Conservation (phyloP, 768 basidiomycete genomes). For the Lactarius pseudohatsudake region DNA sequence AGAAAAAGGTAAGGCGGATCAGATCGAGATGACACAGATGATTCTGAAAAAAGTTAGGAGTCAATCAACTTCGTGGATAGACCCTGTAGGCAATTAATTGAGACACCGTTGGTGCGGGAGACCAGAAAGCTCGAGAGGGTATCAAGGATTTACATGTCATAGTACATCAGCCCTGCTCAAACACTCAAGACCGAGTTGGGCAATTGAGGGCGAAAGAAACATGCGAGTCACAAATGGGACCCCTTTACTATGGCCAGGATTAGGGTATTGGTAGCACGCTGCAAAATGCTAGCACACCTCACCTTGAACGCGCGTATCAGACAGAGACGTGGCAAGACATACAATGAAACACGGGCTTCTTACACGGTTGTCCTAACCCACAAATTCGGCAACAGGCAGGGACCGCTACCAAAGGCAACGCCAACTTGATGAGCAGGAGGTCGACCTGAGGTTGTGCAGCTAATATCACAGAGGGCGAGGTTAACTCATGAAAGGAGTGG, state of each 20-base stretch:
- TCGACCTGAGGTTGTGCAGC: background rate
- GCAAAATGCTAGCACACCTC: background rate
- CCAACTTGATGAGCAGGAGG: background rate
- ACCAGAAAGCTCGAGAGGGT: background rate
- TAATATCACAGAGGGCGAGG: background rate
- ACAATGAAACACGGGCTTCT: background rate
- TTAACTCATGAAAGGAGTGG: no score
- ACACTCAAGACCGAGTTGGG: no score
- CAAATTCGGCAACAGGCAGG: background rate
- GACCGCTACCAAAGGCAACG: no score
- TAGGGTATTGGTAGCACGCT: background rate
- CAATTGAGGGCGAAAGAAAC: no score
- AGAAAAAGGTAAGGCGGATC: background rate
- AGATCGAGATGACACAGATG: no score
- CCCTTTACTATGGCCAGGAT: no score
- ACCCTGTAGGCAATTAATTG: background rate
- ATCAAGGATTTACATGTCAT: background rate
- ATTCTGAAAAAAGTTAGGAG: background rate
- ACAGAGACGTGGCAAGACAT: background rate
- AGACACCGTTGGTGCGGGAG: background rate
- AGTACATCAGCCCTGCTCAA: no score
- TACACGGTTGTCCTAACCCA: background rate
- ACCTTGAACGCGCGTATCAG: background rate
- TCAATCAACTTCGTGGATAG: background rate
- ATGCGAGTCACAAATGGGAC: constrained; percentile 29